phyloP scores from a whole-genome alignment of 2,329 filamentous ascomycete species.

The Harringtonia aguacate region DNA sequence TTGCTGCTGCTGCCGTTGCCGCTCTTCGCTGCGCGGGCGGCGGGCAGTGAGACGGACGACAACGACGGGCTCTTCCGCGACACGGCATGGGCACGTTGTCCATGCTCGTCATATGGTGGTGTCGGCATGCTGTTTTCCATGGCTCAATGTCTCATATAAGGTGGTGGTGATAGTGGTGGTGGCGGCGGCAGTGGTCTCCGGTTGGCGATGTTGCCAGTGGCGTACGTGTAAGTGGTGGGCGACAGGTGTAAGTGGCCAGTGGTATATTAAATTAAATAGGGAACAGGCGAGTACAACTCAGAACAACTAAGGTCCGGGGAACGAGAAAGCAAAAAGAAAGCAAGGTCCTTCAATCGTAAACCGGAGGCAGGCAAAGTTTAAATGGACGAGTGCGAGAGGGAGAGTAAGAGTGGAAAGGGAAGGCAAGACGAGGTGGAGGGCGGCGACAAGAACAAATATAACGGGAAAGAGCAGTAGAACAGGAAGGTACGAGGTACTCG shows the following conservation, averaged over 20 bases:
- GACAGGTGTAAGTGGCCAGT: neutral
- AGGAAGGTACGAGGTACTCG: slow-evolving; percentile 1
- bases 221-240: neutral
- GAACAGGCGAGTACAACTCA: too few relatives aligned
- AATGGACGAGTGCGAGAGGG: neutral
- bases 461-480: neutral
- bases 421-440: neutral
- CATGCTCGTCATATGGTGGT: slow-evolving; percentile 37
- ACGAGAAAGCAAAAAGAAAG: neutral
- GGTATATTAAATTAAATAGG: neutral
- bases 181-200: neutral
- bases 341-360: neutral
- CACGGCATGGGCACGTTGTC: slow-evolving; percentile 3
- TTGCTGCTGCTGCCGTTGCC: slow-evolving; percentile 12
- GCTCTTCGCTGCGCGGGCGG: slow-evolving; percentile 10
- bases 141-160: neutral
- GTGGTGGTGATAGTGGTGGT: too few relatives aligned
- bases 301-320: neutral
- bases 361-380: neutral
- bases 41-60: slow-evolving; percentile 19
- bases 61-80: slow-evolving; percentile 28
- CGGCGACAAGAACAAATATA: neutral
- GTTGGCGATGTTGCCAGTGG: neutral
- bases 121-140: slow-evolving; percentile 44
- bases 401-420: neutral